Evolutionary conservation across 176 grass and related monocot genomes (phyloP), one percentile per base, ranked within the genome.

Genomic region (Saccharum officinarum): DNA sequence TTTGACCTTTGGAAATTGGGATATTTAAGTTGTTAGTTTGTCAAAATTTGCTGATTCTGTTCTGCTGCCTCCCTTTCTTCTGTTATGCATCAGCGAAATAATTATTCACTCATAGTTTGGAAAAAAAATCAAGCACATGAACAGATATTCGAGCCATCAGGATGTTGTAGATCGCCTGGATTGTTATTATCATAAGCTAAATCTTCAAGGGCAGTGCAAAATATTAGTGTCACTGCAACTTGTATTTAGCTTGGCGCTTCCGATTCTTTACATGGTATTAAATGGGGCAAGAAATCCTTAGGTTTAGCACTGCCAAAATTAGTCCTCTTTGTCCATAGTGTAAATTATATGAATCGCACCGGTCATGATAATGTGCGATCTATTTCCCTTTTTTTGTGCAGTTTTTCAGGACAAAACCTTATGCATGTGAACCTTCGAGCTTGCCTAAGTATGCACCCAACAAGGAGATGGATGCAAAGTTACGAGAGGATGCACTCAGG

Each of bases 401-500:
- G 93, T 95, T 84, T 87, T 95, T 95, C 68, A 90, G 66, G 86
- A 85, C 88, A 88, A 88, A 90, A 67, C 93, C 93, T 82, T 91
- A 84, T 8, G 93, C 93, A 11, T 95, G 90, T 10, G 88, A 95
- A 54, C 88, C 90, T 23, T 89, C 91, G 16, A 92, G 86, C 80
- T 88, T 95, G 73, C 90, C 93, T 79, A 90, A 88, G 76, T 95
- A 95, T 64, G 37, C 90, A 71, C 93, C 93, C 46, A 92, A 88
- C 83, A 95, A 95, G 84, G 93, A 95, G 88, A 91, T 95, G 54
- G 90, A 92, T 67, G 85, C 83, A 50, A 95, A 95, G 86, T 61
- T 80, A 84, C 90, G 88, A 64, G 90, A 95, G 76, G 88, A 90
- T 64, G 78, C 54, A 36, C 88, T 39, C 50, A 92, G 90, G 93